Evolutionary conservation across 2,329 filamentous ascomycete species (phyloP).

Genomic region (Diplodia seriata): DNA sequence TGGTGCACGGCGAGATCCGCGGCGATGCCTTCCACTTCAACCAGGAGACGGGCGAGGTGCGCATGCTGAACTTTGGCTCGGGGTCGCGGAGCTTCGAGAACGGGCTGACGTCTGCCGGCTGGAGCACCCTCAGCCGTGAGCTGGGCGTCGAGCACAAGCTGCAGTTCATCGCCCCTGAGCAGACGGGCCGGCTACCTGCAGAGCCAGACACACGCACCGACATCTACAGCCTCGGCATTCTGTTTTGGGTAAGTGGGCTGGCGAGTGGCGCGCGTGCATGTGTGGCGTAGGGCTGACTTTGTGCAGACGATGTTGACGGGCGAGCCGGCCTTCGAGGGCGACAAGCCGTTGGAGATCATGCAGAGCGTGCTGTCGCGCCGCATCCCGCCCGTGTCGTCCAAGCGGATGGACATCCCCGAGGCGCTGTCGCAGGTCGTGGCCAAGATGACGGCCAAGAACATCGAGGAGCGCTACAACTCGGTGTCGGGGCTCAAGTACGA

Average conservation of each 20-base stretch:
- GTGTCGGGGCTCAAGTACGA: conserved; percentile 86
- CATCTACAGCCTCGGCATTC: conserved; percentile 87
- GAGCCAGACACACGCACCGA: conserved; percentile 92
- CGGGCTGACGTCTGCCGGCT: conserved; percentile 81
- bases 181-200: conserved; percentile 89
- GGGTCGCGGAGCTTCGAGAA: conserved; percentile 90
- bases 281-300: not conserved
- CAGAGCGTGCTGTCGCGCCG: conserved; percentile 84
- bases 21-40: conserved; percentile 92
- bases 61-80: conserved; percentile 83
- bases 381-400: conserved; percentile 76
- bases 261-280: not conserved
- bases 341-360: conserved; percentile 85
- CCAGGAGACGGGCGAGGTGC: conserved; percentile 71
- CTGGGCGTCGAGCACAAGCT: conserved; percentile 87
- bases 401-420: conserved; percentile 84
- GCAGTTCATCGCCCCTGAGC: conserved; percentile 90
- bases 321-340: conserved; percentile 78
- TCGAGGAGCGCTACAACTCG: conserved; percentile 87
- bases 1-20: conserved; percentile 89
- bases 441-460: conserved; percentile 89
- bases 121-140: conserved; percentile 83
- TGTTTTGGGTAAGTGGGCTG: conserved; percentile 76
- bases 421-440: conserved; percentile 82
- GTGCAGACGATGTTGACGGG: conserved; percentile 69